Conservation (phyloP, 2,329 filamentous ascomycete genomes). For the Penicillium concentricum region DNA sequence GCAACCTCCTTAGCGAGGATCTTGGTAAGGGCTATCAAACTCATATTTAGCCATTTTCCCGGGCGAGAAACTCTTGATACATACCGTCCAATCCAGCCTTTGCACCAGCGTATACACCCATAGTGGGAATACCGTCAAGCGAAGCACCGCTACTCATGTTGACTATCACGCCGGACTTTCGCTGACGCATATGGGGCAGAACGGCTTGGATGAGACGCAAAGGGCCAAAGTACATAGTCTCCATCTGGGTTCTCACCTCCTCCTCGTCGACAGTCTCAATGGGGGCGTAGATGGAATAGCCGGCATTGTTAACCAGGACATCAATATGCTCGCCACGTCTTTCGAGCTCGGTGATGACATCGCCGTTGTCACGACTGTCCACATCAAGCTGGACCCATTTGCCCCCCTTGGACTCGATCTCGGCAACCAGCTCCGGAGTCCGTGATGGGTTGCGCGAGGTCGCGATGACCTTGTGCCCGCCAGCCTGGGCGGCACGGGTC, state of each 20-base stretch:
- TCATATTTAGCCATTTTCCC: background rate
- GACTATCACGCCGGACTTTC: conserved; percentile 24
- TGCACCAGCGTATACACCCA: conserved; percentile 27
- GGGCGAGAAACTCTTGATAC: background rate
- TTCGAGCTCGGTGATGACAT: background rate
- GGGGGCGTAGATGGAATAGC: conserved; percentile 21
- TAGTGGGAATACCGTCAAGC: conserved; percentile 19
- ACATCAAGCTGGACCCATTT: conserved; percentile 18
- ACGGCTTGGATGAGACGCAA: conserved; percentile 23
- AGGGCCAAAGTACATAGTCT: conserved; percentile 29
- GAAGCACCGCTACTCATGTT: conserved; percentile 28
- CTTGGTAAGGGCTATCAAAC: background rate
- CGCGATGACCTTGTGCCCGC: conserved; percentile 25
- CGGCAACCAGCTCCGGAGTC: conserved; percentile 16
- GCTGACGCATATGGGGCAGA: conserved; percentile 27
- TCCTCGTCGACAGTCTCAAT: conserved; percentile 28
- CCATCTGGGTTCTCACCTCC: conserved; percentile 23
- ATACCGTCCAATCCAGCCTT: conserved; percentile 32
- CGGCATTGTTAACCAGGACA: conserved; percentile 23
- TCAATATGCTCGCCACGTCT: conserved; percentile 10
- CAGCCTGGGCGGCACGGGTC: conserved; percentile 19
- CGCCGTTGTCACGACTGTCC: background rate
- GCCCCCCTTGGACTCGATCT: conserved; percentile 17
- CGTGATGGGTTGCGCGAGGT: conserved; percentile 24
- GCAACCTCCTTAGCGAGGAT: background rate